Percentiles rank a stretch among this genome's conserved stretches.
Conservation (phyloP, 1,284 basidiomycete genomes). For the Neolentinus lepideus region DNA sequence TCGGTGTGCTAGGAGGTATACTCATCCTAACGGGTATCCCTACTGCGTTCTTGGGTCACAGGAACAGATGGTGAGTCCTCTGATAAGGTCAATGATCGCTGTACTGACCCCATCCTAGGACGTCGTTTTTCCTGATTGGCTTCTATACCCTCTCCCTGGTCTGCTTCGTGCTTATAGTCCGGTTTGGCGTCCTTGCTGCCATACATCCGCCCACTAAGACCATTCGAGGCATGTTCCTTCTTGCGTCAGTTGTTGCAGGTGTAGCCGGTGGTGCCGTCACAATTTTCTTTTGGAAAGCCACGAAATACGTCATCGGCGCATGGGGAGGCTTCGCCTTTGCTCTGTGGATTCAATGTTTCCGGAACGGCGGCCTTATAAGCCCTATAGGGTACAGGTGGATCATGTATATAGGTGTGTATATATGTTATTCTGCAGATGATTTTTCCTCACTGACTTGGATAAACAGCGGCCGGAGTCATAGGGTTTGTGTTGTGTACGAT, state of each 20-base stretch:
- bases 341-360: slow-evolving; percentile 84
- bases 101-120: slow-evolving; percentile 40
- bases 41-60: slow-evolving; percentile 87
- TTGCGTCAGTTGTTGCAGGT: slow-evolving; percentile 76
- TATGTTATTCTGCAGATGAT: neutral
- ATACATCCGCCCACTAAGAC: slow-evolving; percentile 75
- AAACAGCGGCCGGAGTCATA: slow-evolving; percentile 27
- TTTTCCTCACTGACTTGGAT: slow-evolving; percentile 1
- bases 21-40: slow-evolving; percentile 88
- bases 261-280: slow-evolving; percentile 78
- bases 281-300: slow-evolving; percentile 87
- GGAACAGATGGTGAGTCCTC: slow-evolving; percentile 74
- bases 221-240: slow-evolving; percentile 84
- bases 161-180: slow-evolving; percentile 83
- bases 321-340: slow-evolving; percentile 87
- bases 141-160: slow-evolving; percentile 85
- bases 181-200: slow-evolving; percentile 80
- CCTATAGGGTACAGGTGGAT: slow-evolving; percentile 81
- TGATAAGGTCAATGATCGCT: neutral
- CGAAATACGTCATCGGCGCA: slow-evolving; percentile 80
- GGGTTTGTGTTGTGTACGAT: slow-evolving; percentile 44
- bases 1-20: slow-evolving; percentile 83
- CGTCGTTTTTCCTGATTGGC: slow-evolving; percentile 88
- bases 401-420: slow-evolving; percentile 67
- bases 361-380: slow-evolving; percentile 74